A percentile compares a stretch with the other conserved stretches of the same genome.
phyloP scores from a whole-genome alignment of 2,329 filamentous ascomycete genomes.

The Clonostachys chloroleuca region DNA sequence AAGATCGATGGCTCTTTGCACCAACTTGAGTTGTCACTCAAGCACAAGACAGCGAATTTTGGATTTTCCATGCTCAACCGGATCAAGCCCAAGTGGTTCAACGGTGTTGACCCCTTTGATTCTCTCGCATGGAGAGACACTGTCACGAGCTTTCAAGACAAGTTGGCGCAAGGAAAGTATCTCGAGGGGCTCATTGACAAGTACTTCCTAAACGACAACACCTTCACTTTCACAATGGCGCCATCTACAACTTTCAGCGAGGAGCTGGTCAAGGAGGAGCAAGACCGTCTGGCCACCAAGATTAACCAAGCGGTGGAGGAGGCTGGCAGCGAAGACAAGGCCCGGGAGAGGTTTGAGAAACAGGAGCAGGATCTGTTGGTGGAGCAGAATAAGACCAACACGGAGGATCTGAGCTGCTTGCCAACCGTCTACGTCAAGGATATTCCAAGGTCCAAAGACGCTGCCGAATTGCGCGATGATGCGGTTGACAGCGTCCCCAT shows the following conservation, averaged over 20 bases:
- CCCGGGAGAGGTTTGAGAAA: constrained; percentile 66
- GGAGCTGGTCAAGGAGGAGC: constrained; percentile 74
- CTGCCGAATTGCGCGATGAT: constrained; percentile 57
- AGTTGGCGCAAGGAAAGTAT: constrained; percentile 72
- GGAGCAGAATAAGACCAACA: constrained; percentile 80
- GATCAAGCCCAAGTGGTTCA: constrained; percentile 91
- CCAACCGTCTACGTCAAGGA: constrained; percentile 86
- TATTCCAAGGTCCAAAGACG: constrained; percentile 75
- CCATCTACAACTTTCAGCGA: constrained; percentile 73
- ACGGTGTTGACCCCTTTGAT: constrained; percentile 88
- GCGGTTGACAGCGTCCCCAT: constrained; percentile 61
- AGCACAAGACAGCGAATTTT: constrained; percentile 95
- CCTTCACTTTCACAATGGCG: constrained; percentile 89
- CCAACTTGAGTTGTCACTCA: constrained; percentile 86
- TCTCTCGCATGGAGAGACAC: constrained; percentile 89
- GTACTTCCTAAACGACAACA: constrained; percentile 84
- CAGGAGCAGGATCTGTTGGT: constrained; percentile 76
- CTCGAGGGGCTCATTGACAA: constrained; percentile 83
- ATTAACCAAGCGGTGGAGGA: constrained; percentile 65
- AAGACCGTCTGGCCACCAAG: constrained; percentile 66
- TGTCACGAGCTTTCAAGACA: constrained; percentile 74
- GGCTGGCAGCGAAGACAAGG: constrained; percentile 68
- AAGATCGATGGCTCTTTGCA: constrained; percentile 95
- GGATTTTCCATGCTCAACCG: constrained; percentile 88
- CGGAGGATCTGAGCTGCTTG: constrained; percentile 80